These are phyloP conservation scores for Senna tora DNA, from an alignment of 306 rosid species.

Conservation along the genomic window DNA sequence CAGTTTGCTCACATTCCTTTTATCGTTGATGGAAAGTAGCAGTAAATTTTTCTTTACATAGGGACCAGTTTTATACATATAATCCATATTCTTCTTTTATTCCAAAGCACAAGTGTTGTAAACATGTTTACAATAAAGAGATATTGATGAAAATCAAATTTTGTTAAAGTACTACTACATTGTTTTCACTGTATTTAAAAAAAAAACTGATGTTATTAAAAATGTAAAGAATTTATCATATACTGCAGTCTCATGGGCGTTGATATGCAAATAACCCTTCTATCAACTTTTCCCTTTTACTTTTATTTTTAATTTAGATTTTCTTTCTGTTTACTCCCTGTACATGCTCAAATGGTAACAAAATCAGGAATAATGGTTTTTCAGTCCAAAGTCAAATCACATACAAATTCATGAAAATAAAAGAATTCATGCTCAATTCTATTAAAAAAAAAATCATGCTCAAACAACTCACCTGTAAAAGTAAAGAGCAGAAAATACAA, in stretches of 20 bases:
- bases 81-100: not conserved
- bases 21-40: too few relatives aligned
- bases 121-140: not conserved
- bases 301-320: not conserved
- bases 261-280: not conserved
- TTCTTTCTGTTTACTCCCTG: not conserved
- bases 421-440: not conserved
- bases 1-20: not conserved
- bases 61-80: not conserved
- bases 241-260: not conserved
- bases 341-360: not conserved
- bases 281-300: not conserved
- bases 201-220: not conserved
- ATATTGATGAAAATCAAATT: not conserved
- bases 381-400: not conserved
- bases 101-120: not conserved
- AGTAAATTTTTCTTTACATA: not conserved
- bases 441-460: not conserved
- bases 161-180: not conserved
- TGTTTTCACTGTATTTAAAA: not conserved
- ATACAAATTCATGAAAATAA: constrained; percentile 7
- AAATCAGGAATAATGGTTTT: not conserved
- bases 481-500: constrained; percentile 69
- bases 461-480: constrained; percentile 55
- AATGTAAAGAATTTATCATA: not conserved